These are phyloP conservation scores for Endocarpon pusillum DNA, from an alignment of 495 filamentous ascomycete genomes.

Conservation along the genomic window DNA sequence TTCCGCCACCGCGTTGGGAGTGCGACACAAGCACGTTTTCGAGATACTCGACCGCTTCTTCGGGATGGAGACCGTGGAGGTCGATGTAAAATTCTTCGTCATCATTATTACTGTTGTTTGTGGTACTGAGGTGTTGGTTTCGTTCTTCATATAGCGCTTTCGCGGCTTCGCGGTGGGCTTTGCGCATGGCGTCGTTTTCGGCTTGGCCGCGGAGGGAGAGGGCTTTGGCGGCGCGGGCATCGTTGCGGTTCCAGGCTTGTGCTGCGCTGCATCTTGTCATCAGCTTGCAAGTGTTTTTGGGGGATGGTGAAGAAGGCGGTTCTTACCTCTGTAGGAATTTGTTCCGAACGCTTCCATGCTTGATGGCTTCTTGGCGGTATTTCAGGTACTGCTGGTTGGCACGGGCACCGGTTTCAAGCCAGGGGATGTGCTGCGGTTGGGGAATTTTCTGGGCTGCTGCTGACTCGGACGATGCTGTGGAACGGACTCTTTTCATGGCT, in stretches of 20 bases:
- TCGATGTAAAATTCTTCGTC: slow-evolving; percentile 79
- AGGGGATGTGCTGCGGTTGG: slow-evolving; percentile 80
- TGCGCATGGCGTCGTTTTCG: slow-evolving; percentile 93
- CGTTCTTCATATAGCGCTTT: slow-evolving; percentile 85
- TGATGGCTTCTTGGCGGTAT: slow-evolving; percentile 83
- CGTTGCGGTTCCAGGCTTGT: slow-evolving; percentile 99
- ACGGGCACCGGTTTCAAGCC: slow-evolving; percentile 85
- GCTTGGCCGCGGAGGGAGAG: slow-evolving; percentile 84
- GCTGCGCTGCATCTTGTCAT: slow-evolving; percentile 47
- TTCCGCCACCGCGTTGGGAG: slow-evolving; percentile 38
- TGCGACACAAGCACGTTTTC: slow-evolving; percentile 76
- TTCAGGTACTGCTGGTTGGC: slow-evolving; percentile 91
- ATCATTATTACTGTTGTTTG: slow-evolving; percentile 18
- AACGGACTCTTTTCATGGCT: slow-evolving; percentile 32
- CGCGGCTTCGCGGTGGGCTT: slow-evolving; percentile 89
- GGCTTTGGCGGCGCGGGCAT: slow-evolving; percentile 90
- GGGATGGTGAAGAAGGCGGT: neutral
- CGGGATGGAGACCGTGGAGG: slow-evolving; percentile 88
- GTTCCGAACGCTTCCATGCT: slow-evolving; percentile 86
- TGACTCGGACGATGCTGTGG: slow-evolving; percentile 53
- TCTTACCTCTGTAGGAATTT: slow-evolving; percentile 88
- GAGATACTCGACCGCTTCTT: slow-evolving; percentile 91
- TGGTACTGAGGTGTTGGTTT: slow-evolving; percentile 46
- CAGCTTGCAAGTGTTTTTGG: slow-evolving; percentile 5
- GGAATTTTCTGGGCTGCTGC: slow-evolving; percentile 68